phyloP scores from a whole-genome alignment of 495 filamentous ascomycete species.

The Podospora sp. region DNA sequence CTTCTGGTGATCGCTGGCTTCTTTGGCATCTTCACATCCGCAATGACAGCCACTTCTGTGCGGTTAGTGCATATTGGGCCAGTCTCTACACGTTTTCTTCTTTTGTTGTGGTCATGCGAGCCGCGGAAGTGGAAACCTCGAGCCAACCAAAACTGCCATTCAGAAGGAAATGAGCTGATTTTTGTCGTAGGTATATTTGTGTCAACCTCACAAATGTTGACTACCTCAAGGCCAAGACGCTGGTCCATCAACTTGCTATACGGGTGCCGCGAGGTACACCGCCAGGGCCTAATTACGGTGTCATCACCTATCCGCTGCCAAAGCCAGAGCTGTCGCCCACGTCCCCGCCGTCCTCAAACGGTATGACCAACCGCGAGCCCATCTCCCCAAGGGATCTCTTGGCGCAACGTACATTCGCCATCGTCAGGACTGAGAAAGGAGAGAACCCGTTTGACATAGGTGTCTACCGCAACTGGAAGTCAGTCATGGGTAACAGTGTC shows the following conservation, averaged over 20 bases:
- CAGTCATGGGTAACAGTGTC: slow-evolving; percentile 70
- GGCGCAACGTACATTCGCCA: slow-evolving; percentile 69
- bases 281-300: slow-evolving; percentile 41
- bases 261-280: slow-evolving; percentile 60
- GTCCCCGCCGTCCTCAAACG: slow-evolving; percentile 19
- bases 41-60: slow-evolving; percentile 71
- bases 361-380: not conserved
- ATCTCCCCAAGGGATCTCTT: slow-evolving; percentile 18
- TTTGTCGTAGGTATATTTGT: slow-evolving; percentile 64
- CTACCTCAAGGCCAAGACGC: slow-evolving; percentile 61
- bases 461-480: slow-evolving; percentile 65
- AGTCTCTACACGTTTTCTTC: no score
- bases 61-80: no score
- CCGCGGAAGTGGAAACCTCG: no score
- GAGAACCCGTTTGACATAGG: slow-evolving; percentile 82
- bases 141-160: no score
- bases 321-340: slow-evolving; percentile 17
- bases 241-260: slow-evolving; percentile 74
- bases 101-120: no score
- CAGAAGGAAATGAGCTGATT: no score
- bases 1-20: slow-evolving; percentile 53
- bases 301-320: slow-evolving; percentile 47
- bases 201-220: slow-evolving; percentile 83
- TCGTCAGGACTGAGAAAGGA: slow-evolving; percentile 70
- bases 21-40: slow-evolving; percentile 73